Evolutionary conservation across 805 yeast genomes (phyloP), one percentile per base, ranked within the genome.

Genomic region (Candida chauliodis): DNA sequence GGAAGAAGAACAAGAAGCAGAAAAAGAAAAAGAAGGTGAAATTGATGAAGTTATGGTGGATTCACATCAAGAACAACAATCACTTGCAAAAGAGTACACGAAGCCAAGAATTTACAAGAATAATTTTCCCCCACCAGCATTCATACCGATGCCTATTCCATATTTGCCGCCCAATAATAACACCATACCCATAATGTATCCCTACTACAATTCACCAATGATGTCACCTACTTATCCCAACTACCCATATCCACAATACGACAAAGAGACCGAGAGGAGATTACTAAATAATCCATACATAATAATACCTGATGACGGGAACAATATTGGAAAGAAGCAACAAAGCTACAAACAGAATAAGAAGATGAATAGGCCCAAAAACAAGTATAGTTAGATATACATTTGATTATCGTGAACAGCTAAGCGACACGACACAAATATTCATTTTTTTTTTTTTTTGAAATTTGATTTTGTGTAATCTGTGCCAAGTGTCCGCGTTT

Each of bases 201-300:
- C 37, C 21, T 27, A 36, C 15, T 36, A 30, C 20, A 24, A 7
- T 10, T 33, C 30, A 11, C 34, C 23, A 25, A 26, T 33, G 20
- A 33, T 24, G 26, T 10, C 34, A 13, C 25, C 44, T 5, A 27
- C 13, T 16, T 27, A 27, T 15, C 8, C 17, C 10, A 15, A 15
- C 16, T 27, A 27, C 10, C 30, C 17, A 16, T 27, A 14, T 14
- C 46, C 48, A 3, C 44, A 44, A 10, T 52, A 51, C 34, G 59
- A 56, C 30, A 53, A 49, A 38, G 61, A 55, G 25, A 51, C 57
- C 10, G 58, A 56, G 37, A 38, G 61, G 37, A 45, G 51, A 26
- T 38, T 56, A 27, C 44, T 56, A 36, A 57, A 57, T 43, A 57
- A 57, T 27, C 61, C 61, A 2, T 56, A 55, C 42, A 56, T 56